These are phyloP conservation scores for Aspergillus ellipticus DNA, from an alignment of 495 filamentous ascomycete genomes.

Conservation along the genomic window DNA sequence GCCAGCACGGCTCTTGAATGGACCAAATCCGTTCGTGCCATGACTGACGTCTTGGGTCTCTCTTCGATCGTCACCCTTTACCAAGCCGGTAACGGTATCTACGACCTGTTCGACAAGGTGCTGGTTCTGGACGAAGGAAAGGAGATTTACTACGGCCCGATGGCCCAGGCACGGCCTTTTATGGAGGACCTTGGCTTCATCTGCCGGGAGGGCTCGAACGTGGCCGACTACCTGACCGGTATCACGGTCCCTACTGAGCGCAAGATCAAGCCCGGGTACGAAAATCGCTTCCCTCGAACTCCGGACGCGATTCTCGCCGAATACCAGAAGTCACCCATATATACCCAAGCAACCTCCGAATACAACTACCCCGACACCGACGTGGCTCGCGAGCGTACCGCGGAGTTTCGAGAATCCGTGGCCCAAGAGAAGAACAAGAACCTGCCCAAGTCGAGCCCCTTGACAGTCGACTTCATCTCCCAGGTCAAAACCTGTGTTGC, in stretches of 20 bases:
- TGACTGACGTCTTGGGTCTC: constrained; percentile 46
- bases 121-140: constrained; percentile 62
- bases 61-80: constrained; percentile 51
- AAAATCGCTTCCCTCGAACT: constrained; percentile 44
- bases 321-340: constrained; percentile 41
- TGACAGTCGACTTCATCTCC: constrained; percentile 54
- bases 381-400: constrained; percentile 40
- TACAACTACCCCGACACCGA: constrained; percentile 49
- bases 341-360: constrained; percentile 37
- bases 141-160: constrained; percentile 58
- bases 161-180: constrained; percentile 57
- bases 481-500: constrained; percentile 55
- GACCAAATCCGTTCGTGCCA: constrained; percentile 43
- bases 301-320: constrained; percentile 31
- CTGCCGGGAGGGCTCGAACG: constrained; percentile 63
- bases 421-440: constrained; percentile 40
- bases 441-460: constrained; percentile 41
- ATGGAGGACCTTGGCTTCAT: constrained; percentile 69
- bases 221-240: constrained; percentile 68
- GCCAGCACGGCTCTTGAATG: constrained; percentile 58
- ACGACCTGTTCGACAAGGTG: constrained; percentile 64
- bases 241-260: constrained; percentile 69
- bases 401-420: constrained; percentile 47
- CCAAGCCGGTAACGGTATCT: constrained; percentile 63
- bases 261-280: constrained; percentile 51